These are phyloP conservation scores for Nakazawaea ambrosiae DNA, from an alignment of 805 yeast species.

Conservation along the genomic window DNA sequence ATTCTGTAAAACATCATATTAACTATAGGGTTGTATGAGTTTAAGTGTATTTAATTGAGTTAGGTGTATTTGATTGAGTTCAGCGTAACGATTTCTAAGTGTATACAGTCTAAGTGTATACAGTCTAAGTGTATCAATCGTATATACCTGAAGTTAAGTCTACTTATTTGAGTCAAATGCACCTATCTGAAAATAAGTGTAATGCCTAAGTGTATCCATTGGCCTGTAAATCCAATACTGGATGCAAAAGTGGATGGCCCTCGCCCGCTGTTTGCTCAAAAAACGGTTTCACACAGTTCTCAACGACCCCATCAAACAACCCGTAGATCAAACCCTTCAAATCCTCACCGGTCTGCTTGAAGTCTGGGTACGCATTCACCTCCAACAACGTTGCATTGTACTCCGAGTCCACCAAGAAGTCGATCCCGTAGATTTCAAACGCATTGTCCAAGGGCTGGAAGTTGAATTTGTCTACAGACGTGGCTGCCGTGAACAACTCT, in stretches of 20 bases:
- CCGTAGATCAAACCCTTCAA: slow-evolving; percentile 60
- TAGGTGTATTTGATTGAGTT: no score
- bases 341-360: slow-evolving; percentile 86
- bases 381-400: slow-evolving; percentile 60
- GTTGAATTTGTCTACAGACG: slow-evolving; percentile 72
- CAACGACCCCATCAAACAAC: slow-evolving; percentile 53
- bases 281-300: slow-evolving; percentile 43
- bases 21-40: no score
- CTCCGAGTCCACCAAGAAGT: slow-evolving; percentile 64
- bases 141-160: no score
- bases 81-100: no score
- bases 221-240: slow-evolving; percentile 29
- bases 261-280: slow-evolving; percentile 17
- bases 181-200: no score
- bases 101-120: no score
- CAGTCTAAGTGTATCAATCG: no score
- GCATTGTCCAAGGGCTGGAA: slow-evolving; percentile 79
- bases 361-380: slow-evolving; percentile 92
- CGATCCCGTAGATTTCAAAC: slow-evolving; percentile 84
- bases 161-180: no score
- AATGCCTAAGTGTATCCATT: no score
- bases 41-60: no score
- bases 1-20: no score
- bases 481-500: slow-evolving; percentile 78
- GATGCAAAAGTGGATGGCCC: slow-evolving; percentile 21